These are phyloP conservation scores for Rhizopogon vinicolor DNA, from an alignment of 768 basidiomycete genomes.

Conservation along the genomic window DNA sequence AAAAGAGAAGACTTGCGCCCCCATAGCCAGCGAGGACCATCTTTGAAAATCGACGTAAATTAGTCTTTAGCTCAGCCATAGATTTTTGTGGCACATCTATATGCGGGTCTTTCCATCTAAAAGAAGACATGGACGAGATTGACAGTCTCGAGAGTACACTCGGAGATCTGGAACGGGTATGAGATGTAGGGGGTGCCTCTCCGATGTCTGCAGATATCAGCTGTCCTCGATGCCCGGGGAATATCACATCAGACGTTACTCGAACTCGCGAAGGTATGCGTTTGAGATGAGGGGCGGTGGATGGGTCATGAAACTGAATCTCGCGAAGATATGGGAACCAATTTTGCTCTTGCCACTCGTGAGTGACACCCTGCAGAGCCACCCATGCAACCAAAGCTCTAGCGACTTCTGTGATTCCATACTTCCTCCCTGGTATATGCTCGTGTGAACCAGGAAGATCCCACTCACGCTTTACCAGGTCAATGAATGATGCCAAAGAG, in stretches of 20 bases:
- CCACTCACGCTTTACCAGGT: constrained; percentile 78
- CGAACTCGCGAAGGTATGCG: constrained; percentile 52
- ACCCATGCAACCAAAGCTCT: constrained; percentile 77
- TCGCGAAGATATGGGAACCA: constrained; percentile 68
- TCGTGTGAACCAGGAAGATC: constrained; percentile 47
- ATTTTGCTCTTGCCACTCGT: constrained; percentile 70
- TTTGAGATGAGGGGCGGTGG: constrained; percentile 26
- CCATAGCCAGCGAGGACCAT: constrained; percentile 84
- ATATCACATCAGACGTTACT: constrained; percentile 68
- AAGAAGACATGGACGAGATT: constrained; percentile 22
- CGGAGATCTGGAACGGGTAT: constrained; percentile 27
- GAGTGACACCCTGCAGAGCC: constrained; percentile 75
- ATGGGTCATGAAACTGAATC: constrained; percentile 53
- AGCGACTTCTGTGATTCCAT: constrained; percentile 60
- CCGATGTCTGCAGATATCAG: constrained; percentile 81
- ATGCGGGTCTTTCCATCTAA: constrained; percentile 17
- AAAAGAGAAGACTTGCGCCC: constrained; percentile 76
- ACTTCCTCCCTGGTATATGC: constrained; percentile 53
- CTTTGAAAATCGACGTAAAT: constrained; percentile 75
- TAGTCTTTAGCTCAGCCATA: constrained; percentile 55
- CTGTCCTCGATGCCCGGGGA: constrained; percentile 63
- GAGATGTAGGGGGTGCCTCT: constrained; percentile 36
- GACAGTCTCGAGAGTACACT: constrained; percentile 21
- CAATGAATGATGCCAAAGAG: constrained; percentile 75
- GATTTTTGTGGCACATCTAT: constrained; percentile 21